These are phyloP conservation scores for Pseudotsuga menziesii DNA, from an alignment of 75 land plant species.

Conservation along the genomic window DNA sequence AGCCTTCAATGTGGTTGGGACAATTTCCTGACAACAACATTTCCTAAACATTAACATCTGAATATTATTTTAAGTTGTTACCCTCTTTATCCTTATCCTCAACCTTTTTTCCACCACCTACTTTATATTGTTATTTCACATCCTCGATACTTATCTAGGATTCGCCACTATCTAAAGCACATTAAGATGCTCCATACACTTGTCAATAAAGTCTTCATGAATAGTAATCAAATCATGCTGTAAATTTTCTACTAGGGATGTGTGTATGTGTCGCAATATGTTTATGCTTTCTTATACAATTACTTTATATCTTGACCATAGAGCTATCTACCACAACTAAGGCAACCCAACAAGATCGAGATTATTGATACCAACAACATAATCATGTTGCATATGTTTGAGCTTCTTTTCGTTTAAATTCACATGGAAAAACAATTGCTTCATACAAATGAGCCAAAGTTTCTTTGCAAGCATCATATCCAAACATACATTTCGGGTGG, in stretches of 20 bases:
- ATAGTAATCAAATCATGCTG: slow-evolving; percentile 13
- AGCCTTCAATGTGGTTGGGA: neutral
- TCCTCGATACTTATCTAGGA: neutral
- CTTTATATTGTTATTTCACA: neutral
- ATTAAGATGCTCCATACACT: slow-evolving; percentile 15
- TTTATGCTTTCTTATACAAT: slow-evolving; percentile 24
- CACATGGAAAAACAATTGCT: slow-evolving; percentile 23
- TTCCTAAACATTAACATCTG: neutral
- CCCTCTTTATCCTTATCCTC: neutral
- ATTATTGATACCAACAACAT: slow-evolving; percentile 15
- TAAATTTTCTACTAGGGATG: slow-evolving; percentile 19
- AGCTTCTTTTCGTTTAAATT: slow-evolving; percentile 19
- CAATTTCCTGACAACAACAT: neutral
- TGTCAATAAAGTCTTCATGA: slow-evolving; percentile 26
- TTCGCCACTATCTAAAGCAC: slow-evolving; percentile 14
- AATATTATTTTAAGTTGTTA: neutral
- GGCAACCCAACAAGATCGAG: slow-evolving; percentile 26
- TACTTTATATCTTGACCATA: slow-evolving; percentile 11
- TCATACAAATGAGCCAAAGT: neutral
- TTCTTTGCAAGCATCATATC: neutral
- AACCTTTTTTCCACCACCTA: neutral
- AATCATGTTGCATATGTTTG: slow-evolving; percentile 9
- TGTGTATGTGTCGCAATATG: slow-evolving; percentile 21
- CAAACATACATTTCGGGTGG: neutral
- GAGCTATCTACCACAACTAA: slow-evolving; percentile 24